Evolutionary conservation across 2,329 filamentous ascomycete genomes (phyloP).

Genomic region (Chaetomiaceae sp.): DNA sequence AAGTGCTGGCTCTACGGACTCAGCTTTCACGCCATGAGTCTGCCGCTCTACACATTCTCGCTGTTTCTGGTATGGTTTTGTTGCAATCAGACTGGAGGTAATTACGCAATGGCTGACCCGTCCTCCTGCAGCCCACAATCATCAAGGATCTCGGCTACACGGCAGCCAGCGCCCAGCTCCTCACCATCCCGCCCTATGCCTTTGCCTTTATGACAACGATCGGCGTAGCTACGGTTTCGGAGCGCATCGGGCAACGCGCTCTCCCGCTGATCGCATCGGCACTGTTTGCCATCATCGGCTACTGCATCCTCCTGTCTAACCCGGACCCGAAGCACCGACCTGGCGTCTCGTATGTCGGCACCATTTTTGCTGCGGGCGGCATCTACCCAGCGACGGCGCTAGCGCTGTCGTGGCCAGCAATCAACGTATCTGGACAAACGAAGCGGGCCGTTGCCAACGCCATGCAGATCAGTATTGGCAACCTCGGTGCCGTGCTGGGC

Average conservation of each 20-base stretch:
- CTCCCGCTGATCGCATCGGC: slow-evolving; percentile 59
- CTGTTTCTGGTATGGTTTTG: slow-evolving; percentile 42
- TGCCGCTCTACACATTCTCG: slow-evolving; percentile 55
- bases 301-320: slow-evolving; percentile 54
- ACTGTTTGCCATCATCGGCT: slow-evolving; percentile 55
- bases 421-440: slow-evolving; percentile 66
- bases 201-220: slow-evolving; percentile 58
- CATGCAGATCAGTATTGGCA: slow-evolving; percentile 68
- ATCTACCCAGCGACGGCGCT: slow-evolving; percentile 63
- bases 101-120: slow-evolving; percentile 9
- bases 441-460: slow-evolving; percentile 65
- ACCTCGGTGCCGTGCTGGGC: slow-evolving; percentile 62
- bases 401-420: slow-evolving; percentile 64
- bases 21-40: slow-evolving; percentile 66
- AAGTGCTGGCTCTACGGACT: slow-evolving; percentile 71
- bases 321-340: slow-evolving; percentile 42
- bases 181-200: slow-evolving; percentile 61
- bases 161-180: slow-evolving; percentile 49
- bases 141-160: slow-evolving; percentile 51
- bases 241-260: slow-evolving; percentile 52
- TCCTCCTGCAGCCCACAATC: slow-evolving; percentile 41
- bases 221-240: slow-evolving; percentile 54
- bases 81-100: too few species aligned
- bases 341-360: slow-evolving; percentile 55
- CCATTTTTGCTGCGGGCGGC: slow-evolving; percentile 59